These are phyloP conservation scores for Entomortierella chlamydospora DNA, from an alignment of 192 early-diverging fungal species.

Conservation along the genomic window DNA sequence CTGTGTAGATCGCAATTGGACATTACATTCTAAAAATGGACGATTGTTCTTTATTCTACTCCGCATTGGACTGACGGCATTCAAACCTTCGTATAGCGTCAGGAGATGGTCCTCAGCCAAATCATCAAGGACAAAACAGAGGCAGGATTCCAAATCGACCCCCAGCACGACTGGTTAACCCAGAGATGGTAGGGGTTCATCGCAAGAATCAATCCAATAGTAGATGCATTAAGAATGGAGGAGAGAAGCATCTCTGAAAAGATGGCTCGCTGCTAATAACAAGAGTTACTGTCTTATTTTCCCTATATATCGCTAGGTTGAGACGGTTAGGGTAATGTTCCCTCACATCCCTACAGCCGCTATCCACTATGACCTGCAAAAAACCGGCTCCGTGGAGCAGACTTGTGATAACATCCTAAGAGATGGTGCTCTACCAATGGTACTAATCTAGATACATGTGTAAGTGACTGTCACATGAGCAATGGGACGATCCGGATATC, in stretches of 20 bases:
- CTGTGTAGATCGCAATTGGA: background rate
- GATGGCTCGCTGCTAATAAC: too few species aligned
- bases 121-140: constrained; percentile 45
- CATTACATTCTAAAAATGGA: background rate
- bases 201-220: background rate
- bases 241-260: too few species aligned
- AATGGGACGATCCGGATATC: background rate
- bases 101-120: constrained; percentile 29
- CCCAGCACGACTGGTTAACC: constrained; percentile 39
- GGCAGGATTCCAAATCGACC: constrained; percentile 40
- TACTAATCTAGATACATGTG: constrained; percentile 23
- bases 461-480: background rate
- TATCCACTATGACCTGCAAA: constrained; percentile 79
- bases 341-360: constrained; percentile 81
- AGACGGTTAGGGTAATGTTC: constrained; percentile 84
- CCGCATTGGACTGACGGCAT: background rate
- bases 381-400: constrained; percentile 84
- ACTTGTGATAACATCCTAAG: constrained; percentile 85
- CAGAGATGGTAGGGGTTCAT: constrained; percentile 35
- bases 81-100: constrained; percentile 12
- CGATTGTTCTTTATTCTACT: background rate
- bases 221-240: background rate
- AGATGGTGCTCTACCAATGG: constrained; percentile 67
- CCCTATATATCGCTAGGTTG: constrained; percentile 56
- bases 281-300: background rate